Conservation (phyloP, 495 filamentous ascomycete genomes). For the Penicillium ochrochloron region DNA sequence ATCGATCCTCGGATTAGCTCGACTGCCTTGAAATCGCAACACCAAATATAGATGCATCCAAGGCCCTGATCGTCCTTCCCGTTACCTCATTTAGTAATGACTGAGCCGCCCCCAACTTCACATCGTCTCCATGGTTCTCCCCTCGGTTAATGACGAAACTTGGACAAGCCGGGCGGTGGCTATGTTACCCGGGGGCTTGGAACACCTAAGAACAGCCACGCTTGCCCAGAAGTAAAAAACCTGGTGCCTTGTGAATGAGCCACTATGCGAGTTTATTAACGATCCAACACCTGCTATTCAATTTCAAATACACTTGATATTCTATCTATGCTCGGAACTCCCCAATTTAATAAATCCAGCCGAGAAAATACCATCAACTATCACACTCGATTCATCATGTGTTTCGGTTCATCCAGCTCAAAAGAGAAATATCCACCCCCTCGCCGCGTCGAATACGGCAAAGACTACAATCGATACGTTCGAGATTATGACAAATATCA, state of each 20-base stretch:
- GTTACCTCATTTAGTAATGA: background rate
- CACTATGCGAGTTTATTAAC: background rate
- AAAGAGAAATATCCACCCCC: slow-evolving; percentile 13
- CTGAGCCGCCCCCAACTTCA: background rate
- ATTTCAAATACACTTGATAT: background rate
- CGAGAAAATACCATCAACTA: background rate
- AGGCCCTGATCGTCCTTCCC: background rate
- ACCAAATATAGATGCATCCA: background rate
- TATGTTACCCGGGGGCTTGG: background rate
- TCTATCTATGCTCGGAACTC: background rate
- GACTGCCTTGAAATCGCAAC: background rate
- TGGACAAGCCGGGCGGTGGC: slow-evolving; percentile 1
- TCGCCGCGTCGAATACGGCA: slow-evolving; percentile 8
- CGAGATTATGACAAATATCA: slow-evolving; percentile 16
- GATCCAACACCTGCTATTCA: background rate
- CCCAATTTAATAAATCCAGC: background rate
- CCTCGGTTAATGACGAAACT: background rate
- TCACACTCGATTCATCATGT: slow-evolving; percentile 17
- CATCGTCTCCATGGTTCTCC: background rate
- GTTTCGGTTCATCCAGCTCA: slow-evolving; percentile 8
- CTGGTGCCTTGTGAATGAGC: background rate
- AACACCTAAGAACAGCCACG: background rate
- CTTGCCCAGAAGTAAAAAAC: background rate
- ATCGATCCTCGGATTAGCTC: background rate
- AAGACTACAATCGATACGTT: slow-evolving; percentile 14